These are phyloP conservation scores for Populus euphratica DNA, from an alignment of 345 rosid species.

Conservation along the genomic window DNA sequence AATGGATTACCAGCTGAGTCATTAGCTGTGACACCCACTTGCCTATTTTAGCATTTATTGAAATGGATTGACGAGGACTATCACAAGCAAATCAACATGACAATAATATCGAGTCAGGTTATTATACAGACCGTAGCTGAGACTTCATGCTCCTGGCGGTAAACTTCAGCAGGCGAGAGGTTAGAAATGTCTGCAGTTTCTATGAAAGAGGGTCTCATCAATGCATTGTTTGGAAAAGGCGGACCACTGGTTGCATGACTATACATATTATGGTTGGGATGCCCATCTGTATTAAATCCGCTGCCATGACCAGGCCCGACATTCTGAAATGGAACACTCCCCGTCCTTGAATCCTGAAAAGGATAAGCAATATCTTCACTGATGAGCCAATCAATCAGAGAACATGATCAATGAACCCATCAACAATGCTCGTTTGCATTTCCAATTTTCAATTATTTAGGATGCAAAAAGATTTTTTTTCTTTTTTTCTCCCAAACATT, in stretches of 20 bases:
- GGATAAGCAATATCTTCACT: background rate
- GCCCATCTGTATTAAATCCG: slow-evolving; percentile 52
- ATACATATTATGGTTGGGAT: slow-evolving; percentile 43
- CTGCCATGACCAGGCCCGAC: slow-evolving; percentile 38
- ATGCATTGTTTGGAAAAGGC: slow-evolving; percentile 46
- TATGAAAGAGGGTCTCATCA: slow-evolving; percentile 43
- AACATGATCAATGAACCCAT: background rate
- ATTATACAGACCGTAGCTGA: slow-evolving; percentile 60
- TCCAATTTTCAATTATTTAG: background rate
- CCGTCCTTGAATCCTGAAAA: slow-evolving; percentile 55
- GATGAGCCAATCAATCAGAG: background rate
- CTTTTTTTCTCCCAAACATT: too few species aligned
- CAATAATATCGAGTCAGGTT: background rate
- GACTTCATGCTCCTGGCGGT: slow-evolving; percentile 84
- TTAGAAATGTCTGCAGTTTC: slow-evolving; percentile 43
- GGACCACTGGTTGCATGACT: slow-evolving; percentile 39
- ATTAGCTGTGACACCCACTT: too few species aligned
- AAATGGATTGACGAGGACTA: background rate
- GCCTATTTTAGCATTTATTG: background rate
- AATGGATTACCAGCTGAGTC: too few species aligned
- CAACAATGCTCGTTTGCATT: background rate
- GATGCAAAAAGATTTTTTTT: too few species aligned
- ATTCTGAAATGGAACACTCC: slow-evolving; percentile 46
- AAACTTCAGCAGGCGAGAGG: slow-evolving; percentile 66
- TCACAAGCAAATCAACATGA: background rate